These are phyloP conservation scores for Talinum fruticosum DNA, from an alignment of 148 eudicot genomes.

Conservation along the genomic window DNA sequence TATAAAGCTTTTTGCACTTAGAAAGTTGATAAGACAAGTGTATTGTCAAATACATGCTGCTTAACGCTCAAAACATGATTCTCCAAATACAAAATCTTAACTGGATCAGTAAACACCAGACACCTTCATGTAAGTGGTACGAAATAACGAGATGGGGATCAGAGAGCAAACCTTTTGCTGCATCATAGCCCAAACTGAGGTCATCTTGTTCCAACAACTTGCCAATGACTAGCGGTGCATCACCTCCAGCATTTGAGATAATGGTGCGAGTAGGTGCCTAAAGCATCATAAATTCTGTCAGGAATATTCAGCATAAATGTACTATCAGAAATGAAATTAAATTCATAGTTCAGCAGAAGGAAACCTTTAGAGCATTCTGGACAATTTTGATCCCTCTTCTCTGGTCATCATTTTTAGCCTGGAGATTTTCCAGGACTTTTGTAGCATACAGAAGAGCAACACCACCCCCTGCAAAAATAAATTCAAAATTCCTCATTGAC, in stretches of 20 bases:
- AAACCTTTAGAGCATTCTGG: slow-evolving; percentile 84
- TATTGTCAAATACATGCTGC: not conserved
- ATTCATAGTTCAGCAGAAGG: slow-evolving; percentile 3
- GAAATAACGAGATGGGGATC: not conserved
- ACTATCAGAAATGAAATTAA: not conserved
- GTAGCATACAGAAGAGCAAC: slow-evolving; percentile 91
- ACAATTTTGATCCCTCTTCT: slow-evolving; percentile 83
- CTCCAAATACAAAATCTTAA: not conserved
- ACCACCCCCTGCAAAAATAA: slow-evolving; percentile 64
- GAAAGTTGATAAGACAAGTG: not conserved
- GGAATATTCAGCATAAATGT: not conserved
- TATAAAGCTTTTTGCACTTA: not conserved
- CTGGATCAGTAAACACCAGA: not conserved
- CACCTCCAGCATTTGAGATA: slow-evolving; percentile 85
- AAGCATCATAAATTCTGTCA: slow-evolving; percentile 1
- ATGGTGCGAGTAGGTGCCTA: slow-evolving; percentile 83
- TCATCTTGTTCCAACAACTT: slow-evolving; percentile 88
- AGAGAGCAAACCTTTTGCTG: slow-evolving; percentile 64
- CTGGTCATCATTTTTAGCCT: slow-evolving; percentile 70
- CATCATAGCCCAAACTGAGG: slow-evolving; percentile 75
- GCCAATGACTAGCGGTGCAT: slow-evolving; percentile 74
- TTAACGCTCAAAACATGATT: not conserved
- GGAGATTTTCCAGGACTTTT: slow-evolving; percentile 56
- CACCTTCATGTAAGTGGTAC: not conserved
- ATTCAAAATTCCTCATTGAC: slow-evolving; percentile 1